phyloP scores from a whole-genome alignment of 208 protist genomes.

The Jaenimonas drosophilae region DNA sequence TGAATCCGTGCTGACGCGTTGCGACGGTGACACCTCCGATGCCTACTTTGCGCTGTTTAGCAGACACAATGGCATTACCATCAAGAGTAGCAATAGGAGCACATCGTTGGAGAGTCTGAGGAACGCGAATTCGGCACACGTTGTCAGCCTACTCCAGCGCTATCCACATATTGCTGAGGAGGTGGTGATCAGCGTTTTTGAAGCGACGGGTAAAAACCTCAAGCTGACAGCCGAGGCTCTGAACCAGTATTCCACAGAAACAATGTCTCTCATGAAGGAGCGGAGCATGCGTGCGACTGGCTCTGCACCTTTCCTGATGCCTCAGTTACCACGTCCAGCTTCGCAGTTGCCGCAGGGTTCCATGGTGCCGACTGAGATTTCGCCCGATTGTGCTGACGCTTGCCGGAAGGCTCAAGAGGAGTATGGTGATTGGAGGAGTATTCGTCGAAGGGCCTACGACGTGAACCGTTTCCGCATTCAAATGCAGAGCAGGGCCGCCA shows the following conservation, averaged over 20 bases:
- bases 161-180: background rate
- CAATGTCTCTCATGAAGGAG: too few relatives aligned
- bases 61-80: constrained; percentile 32
- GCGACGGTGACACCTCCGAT: constrained; percentile 29
- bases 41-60: constrained; percentile 56
- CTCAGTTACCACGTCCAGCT: background rate
- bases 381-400: background rate
- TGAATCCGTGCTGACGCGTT: constrained; percentile 33
- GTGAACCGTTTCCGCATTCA: constrained; percentile 32
- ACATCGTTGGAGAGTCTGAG: constrained; percentile 31
- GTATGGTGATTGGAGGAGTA: background rate
- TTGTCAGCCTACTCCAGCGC: background rate
- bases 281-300: too few relatives aligned
- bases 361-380: background rate
- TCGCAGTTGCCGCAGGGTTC: background rate
- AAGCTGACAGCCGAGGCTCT: background rate
- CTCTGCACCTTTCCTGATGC: too few relatives aligned
- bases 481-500: constrained; percentile 36
- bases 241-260: background rate
- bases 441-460: background rate
- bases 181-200: background rate
- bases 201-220: background rate
- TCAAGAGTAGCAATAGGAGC: constrained; percentile 18
- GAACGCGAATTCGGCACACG: constrained; percentile 9
- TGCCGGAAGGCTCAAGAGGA: background rate